Conservation (phyloP, 805 yeast species). For the Middelhovenomyces tepae region DNA sequence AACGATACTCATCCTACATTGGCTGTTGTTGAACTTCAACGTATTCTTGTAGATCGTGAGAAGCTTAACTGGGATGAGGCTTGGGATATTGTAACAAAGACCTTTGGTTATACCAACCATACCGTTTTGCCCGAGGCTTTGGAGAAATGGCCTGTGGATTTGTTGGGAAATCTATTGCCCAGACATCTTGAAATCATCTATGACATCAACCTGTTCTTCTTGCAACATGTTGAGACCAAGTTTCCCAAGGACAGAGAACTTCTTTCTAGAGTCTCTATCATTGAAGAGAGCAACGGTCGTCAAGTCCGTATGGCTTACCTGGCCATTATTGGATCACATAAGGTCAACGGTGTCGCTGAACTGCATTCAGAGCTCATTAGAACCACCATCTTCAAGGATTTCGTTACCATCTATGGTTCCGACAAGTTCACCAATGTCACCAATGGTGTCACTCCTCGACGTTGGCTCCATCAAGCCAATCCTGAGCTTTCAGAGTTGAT, state of each 20-base stretch:
- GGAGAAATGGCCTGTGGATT: slow-evolving; percentile 89
- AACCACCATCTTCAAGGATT: slow-evolving; percentile 84
- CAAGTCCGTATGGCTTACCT: slow-evolving; percentile 86
- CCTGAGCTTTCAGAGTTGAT: slow-evolving; percentile 72
- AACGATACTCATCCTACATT: slow-evolving; percentile 93
- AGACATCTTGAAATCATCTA: slow-evolving; percentile 87
- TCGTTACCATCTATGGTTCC: slow-evolving; percentile 71
- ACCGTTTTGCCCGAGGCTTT: slow-evolving; percentile 93
- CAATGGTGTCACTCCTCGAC: slow-evolving; percentile 91
- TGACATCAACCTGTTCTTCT: slow-evolving; percentile 71
- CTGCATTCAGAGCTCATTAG: slow-evolving; percentile 84
- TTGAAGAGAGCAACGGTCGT: slow-evolving; percentile 75
- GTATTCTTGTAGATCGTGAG: slow-evolving; percentile 79
- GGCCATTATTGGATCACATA: slow-evolving; percentile 88
- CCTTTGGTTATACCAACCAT: slow-evolving; percentile 90
- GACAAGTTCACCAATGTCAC: slow-evolving; percentile 88
- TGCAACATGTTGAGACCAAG: slow-evolving; percentile 61
- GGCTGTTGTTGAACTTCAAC: slow-evolving; percentile 81
- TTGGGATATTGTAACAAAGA: slow-evolving; percentile 70
- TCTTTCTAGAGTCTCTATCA: slow-evolving; percentile 64
- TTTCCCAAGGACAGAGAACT: slow-evolving; percentile 71
- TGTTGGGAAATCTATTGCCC: slow-evolving; percentile 71
- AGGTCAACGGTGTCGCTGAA: slow-evolving; percentile 94
- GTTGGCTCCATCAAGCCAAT: slow-evolving; percentile 93
- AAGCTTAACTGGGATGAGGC: slow-evolving; percentile 74